Base-by-base conservation (phyloP, 2,329 filamentous ascomycete species). In the Aspergillus viridinutans region DNA sequence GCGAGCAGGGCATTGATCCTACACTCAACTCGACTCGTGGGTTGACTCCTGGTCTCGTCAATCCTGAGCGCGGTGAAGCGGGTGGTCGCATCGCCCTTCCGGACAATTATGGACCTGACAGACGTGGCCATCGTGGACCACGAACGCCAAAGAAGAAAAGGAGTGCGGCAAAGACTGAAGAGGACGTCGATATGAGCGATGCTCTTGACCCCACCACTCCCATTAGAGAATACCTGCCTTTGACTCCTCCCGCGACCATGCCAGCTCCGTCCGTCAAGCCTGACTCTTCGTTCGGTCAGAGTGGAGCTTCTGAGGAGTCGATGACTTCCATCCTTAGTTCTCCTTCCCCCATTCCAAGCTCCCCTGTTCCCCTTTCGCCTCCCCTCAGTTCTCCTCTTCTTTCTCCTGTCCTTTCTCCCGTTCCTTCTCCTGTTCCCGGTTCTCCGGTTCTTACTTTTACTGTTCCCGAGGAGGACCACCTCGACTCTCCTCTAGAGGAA, bases 31-130 rank as follows among this genome's bases (percentile, higher is more conserved):
- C 59, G 6, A 68, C 66, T 17, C 56, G 66, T 6, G 66, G 66
- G 1, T 40, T 66, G 14, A 67, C 65, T 20, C 65, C 66, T 0
- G 66, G 65, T 0, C 51, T 66, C 2, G 61, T 68, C 26, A 29
- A 63, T 17, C 65, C 62, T 7, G 48, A 25, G 2, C 47, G 58
- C 0, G 65, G 66, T 1, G 66, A 68, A 47, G 54, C 25, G 1
- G 66, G 62, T 14, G 66, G 65, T 1, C 49, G 64, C 4, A 58
- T 68, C 12, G 54, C 58, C 1, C 20, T 68, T 12, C 60, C 63
- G 4, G 8, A 29, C 12, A 29, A 43, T 9, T 58, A 52, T 14
- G 26, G 47, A 2, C 9, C 35, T 14, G 54, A 49, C 2, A 53
- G 17, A 32, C 45, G 47, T 25, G 45, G 14, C 8, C 28, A 48